Conservation (phyloP, 1,284 basidiomycete species). For the Irpex sp. region DNA sequence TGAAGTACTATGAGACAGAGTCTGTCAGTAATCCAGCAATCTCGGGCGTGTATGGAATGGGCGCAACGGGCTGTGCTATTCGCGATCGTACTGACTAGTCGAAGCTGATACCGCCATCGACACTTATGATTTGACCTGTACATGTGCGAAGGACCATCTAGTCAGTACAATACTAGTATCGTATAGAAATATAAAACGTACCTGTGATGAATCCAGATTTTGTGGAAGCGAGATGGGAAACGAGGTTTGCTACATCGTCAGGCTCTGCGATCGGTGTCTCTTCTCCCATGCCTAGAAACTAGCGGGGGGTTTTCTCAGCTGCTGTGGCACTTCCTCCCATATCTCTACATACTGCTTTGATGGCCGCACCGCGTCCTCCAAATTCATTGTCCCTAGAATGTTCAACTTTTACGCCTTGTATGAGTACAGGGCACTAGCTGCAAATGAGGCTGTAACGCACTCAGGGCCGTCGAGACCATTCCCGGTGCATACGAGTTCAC, state of each 20-base stretch:
- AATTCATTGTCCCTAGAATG: neutral
- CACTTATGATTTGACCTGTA: neutral
- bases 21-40: too few relatives aligned
- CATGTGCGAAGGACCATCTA: neutral
- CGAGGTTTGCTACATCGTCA: neutral
- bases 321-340: too few relatives aligned
- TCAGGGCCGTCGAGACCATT: neutral
- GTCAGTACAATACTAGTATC: neutral
- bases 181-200: neutral
- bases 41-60: too few relatives aligned
- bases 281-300: neutral
- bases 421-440: neutral
- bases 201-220: neutral
- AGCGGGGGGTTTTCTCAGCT: neutral
- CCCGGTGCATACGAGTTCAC: slow-evolving; percentile 9
- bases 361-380: neutral
- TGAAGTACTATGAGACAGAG: too few relatives aligned
- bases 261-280: neutral
- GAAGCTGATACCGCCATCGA: neutral
- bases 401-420: neutral
- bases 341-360: neutral
- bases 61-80: too few relatives aligned
- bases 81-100: neutral
- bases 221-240: neutral
- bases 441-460: neutral